Evolutionary conservation across 257 asterid species (phyloP).

Genomic region (Solanum corneliomulleri): DNA sequence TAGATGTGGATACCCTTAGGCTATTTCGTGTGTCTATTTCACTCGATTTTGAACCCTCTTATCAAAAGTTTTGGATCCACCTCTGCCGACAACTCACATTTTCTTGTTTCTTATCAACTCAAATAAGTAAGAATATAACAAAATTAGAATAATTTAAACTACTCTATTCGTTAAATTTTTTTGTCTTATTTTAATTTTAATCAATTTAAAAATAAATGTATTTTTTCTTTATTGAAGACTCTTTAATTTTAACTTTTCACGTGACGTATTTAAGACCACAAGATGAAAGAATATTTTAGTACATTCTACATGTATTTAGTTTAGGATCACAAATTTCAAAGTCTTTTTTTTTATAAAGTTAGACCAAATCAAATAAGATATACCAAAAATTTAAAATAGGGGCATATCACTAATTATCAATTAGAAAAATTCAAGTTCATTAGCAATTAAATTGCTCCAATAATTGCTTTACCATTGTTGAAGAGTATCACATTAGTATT

Average conservation of each 20-base stretch:
- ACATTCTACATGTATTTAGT: neutral
- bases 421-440: neutral
- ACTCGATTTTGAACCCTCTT: too few relatives aligned
- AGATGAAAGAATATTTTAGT: too few relatives aligned
- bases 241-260: neutral
- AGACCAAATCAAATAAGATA: neutral
- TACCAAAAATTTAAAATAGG: neutral
- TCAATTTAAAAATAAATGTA: neutral
- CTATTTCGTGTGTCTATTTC: too few relatives aligned
- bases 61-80: too few relatives aligned
- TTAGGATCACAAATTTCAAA: neutral
- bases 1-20: too few relatives aligned
- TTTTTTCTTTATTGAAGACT: too few relatives aligned
- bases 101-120: constrained; percentile 43
- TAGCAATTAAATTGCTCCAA: neutral
- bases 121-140: neutral
- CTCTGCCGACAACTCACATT: neutral
- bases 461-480: neutral
- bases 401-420: neutral
- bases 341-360: neutral
- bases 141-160: neutral
- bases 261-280: neutral
- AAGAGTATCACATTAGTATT: neutral
- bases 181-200: neutral
- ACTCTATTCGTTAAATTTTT: too few relatives aligned